Evolutionary conservation across 768 basidiomycete species (phyloP), one percentile per base, ranked within the genome.

Genomic region (Auricularia heimuer): DNA sequence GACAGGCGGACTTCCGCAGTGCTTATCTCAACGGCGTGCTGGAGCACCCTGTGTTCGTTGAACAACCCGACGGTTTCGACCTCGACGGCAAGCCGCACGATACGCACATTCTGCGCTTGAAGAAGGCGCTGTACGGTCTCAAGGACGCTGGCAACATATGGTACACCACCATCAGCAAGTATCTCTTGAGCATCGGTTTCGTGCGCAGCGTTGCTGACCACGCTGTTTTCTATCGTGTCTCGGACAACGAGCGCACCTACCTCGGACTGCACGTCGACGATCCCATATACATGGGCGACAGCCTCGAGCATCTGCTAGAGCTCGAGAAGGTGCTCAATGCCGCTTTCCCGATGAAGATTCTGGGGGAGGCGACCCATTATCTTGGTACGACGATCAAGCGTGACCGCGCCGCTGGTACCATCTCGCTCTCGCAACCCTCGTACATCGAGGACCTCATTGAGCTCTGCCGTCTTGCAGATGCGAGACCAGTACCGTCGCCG

Each of bases 1-100:
- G 74, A 7, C 78, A 80, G 47, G 69, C 78, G 3, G 77, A 81
- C 67, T 70, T 80, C 35, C 78, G 77, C 36, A 77, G 75, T 0
- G 76, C 78, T 0, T 81, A 76, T 67, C 72, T 80, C 0, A 70
- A 79, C 66, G 74, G 77, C 45, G 63, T 56, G 3, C 37, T 65
- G 1, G 65, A 71, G 1, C 71, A 77, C 4, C 73, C 77, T 51
- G 63, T 69, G 0, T 78, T 73, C 62, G 77, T 80, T 74, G 73
- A 75, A 24, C 75, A 76, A 62, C 73, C 73, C 4, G 65, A 70
- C 10, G 75, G 73, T 1, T 72, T 72, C 44, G 69, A 70, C 1
- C 71, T 71, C 18, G 54, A 16, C 16, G 65, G 65, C n/a, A 62
- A 64, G 39, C 62, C 65, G 47, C 63, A 62, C 16, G 54, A 54